phyloP scores from a whole-genome alignment of 768 basidiomycete species.

The Lactarius sp. region DNA sequence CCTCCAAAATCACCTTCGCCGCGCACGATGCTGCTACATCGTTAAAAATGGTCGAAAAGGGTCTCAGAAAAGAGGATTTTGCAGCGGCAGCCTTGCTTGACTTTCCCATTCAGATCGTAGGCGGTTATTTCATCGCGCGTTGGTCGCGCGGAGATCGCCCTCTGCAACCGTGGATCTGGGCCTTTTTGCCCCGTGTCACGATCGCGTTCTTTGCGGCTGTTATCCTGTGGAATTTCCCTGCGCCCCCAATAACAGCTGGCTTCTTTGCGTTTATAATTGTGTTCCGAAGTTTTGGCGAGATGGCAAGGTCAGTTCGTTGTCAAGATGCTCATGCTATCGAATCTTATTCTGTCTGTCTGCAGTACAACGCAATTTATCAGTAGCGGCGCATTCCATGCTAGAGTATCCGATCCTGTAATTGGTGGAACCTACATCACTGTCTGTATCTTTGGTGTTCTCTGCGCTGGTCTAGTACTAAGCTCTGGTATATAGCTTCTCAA shows the following conservation, averaged over 20 bases:
- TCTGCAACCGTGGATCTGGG: conserved; percentile 82
- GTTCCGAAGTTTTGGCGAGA: conserved; percentile 77
- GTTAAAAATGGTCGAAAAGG: conserved; percentile 95
- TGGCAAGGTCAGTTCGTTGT: conserved; percentile 61
- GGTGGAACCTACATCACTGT: conserved; percentile 99
- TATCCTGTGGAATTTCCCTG: conserved; percentile 83
- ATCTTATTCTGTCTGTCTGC: neutral
- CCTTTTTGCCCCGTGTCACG: conserved; percentile 81
- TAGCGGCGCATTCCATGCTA: conserved; percentile 95
- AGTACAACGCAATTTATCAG: conserved; percentile 98
- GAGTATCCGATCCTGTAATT: conserved; percentile 91
- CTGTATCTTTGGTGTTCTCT: conserved; percentile 28
- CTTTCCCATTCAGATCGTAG: conserved; percentile 94
- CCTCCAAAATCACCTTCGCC: conserved; percentile 91
- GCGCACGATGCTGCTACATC: conserved; percentile 89
- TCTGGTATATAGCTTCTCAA: conserved; percentile 65
- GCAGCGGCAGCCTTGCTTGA: conserved; percentile 92
- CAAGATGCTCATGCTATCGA: conserved; percentile 10
- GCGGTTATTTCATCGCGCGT: conserved; percentile 88
- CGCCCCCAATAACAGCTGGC: conserved; percentile 58
- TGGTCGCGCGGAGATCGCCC: conserved; percentile 83
- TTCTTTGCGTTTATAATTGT: conserved; percentile 81
- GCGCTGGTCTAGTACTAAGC: neutral
- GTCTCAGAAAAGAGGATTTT: conserved; percentile 89
- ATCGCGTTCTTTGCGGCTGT: conserved; percentile 70